Evolutionary conservation across 176 grass and related monocot species (phyloP).

Genomic region (Pontederia paniculata): DNA sequence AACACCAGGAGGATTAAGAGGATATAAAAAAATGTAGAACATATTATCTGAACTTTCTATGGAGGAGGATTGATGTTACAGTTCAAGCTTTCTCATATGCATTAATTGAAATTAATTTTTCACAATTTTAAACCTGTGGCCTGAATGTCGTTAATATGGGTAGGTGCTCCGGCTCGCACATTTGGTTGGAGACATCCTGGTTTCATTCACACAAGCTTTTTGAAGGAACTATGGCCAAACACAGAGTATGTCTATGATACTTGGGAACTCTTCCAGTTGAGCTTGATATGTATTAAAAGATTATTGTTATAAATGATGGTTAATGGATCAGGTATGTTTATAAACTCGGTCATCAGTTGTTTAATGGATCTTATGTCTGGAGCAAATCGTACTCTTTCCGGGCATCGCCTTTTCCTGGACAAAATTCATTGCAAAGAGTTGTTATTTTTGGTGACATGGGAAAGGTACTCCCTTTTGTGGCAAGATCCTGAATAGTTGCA

Average conservation of each 20-base stretch:
- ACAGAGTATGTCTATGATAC: slow-evolving; percentile 33
- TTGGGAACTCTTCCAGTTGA: background rate
- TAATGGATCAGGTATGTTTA: slow-evolving; percentile 46
- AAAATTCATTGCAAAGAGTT: slow-evolving; percentile 62
- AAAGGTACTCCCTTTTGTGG: slow-evolving; percentile 35
- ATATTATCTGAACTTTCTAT: no score
- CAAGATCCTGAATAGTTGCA: no score
- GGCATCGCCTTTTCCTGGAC: slow-evolving; percentile 69
- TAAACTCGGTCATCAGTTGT: slow-evolving; percentile 48
- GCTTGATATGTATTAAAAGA: background rate
- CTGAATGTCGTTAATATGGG: background rate
- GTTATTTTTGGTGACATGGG: slow-evolving; percentile 95
- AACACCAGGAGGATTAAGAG: no score
- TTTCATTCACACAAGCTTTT: slow-evolving; percentile 79
- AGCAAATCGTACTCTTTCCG: slow-evolving; percentile 59
- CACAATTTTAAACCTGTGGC: background rate
- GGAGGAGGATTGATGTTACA: no score
- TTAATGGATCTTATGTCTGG: slow-evolving; percentile 40
- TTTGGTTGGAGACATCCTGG: slow-evolving; percentile 94
- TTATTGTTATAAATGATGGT: background rate
- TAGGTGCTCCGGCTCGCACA: slow-evolving; percentile 72
- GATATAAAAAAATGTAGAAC: no score
- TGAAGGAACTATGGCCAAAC: slow-evolving; percentile 62
- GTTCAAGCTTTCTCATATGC: no score
- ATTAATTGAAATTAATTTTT: background rate